Evolutionary conservation across 805 yeast species (phyloP), one percentile per base, ranked within the genome.

Genomic region (Kluyveromyces dobzhanskii): DNA sequence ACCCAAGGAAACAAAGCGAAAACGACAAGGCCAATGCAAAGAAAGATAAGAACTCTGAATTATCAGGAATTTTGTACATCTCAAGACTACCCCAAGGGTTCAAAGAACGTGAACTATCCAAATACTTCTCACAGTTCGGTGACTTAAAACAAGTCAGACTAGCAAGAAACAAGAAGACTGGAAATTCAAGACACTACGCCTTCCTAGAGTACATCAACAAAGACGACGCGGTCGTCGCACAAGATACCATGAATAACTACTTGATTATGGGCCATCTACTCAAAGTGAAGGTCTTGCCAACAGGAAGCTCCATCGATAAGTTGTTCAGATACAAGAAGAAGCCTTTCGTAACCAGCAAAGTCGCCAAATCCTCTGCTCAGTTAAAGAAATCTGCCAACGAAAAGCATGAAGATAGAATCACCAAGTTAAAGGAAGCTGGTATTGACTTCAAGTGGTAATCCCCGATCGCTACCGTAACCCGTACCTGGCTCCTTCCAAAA

Each of bases 221-320:
- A 28, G 85, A 79, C 35, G 94, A 83, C 40, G 97, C 97, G 32
- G 73, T 77, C 49, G 70, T 87, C 44, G 98, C 96, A 3, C 84
- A 83, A 44, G 97, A 92, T 48, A 80, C 97, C 33, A 92, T 92
- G 98, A 80, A 92, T 64, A 92, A 92, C 64, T 92, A 92, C 54
- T 71, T 92, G 45, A 58, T 92, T 32, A 79, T 85, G 65, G 94
- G 94, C 5, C 97, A 90, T 61, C 73, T 88, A 45, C 66, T 92
- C 50, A 80, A 84, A 62, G 88, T 83, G 27, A 67, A 73, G 43
- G 43, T 58, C 17, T 39, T 61, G 35, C 75, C 73, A 42, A 59
- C 73, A 35, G 70, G 75, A 9, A 73, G 76, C 50, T 58, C 69
- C 46, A 64, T 66, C 42, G 62, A 61, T 30, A 59, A 66, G 38